Evolutionary conservation across 306 rosid species (phyloP).

Genomic region (Abrus pulchellus): DNA sequence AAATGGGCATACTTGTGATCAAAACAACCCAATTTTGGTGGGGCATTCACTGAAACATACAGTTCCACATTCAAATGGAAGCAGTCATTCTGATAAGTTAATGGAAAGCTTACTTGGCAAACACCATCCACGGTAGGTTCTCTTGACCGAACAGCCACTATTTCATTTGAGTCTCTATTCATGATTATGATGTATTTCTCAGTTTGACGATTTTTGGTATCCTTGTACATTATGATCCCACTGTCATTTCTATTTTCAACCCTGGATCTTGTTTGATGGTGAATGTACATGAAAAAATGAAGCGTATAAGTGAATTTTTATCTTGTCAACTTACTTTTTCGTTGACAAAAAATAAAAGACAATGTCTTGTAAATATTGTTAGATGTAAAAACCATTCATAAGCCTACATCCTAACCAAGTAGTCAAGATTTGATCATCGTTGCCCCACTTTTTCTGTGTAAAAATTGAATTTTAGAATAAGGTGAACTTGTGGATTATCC

Average conservation of each 20-base stretch:
- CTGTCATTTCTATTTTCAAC: constrained; percentile 18
- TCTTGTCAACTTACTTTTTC: neutral
- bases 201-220: constrained; percentile 24
- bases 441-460: neutral
- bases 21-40: constrained; percentile 49
- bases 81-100: constrained; percentile 82
- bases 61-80: constrained; percentile 73
- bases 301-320: neutral
- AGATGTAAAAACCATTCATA: neutral
- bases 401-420: neutral
- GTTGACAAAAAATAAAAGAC: neutral
- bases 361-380: neutral
- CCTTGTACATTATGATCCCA: neutral
- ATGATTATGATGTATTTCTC: constrained; percentile 19
- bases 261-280: constrained; percentile 8
- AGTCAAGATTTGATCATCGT: constrained; percentile 4
- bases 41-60: constrained; percentile 63
- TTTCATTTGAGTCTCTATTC: constrained; percentile 20
- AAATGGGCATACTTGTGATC: constrained; percentile 50
- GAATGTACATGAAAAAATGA: constrained; percentile 17
- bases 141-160: constrained; percentile 28
- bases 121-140: constrained; percentile 79
- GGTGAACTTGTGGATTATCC: neutral
- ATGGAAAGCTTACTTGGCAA: constrained; percentile 89
- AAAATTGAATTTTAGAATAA: neutral